Evolutionary conservation across 176 grass and related monocot species (phyloP), one percentile per base, ranked within the genome.

Genomic region (Oryza nivara): DNA sequence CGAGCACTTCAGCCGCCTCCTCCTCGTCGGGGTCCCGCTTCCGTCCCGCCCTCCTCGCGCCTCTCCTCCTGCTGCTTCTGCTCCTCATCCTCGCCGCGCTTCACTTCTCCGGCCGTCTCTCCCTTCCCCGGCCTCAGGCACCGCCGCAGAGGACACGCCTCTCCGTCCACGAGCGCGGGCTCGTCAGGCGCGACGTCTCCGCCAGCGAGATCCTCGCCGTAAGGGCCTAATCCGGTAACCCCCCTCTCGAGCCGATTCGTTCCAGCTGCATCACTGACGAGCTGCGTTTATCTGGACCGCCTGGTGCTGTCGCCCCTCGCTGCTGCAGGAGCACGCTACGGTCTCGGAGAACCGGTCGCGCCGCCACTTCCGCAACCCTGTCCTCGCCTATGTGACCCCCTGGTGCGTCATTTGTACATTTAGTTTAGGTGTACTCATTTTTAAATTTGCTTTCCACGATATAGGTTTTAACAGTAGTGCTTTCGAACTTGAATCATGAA

Each of bases 371-470:
- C 60, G 36, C 44, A 98, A 95, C 72, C 91, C 91, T 3, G 81
- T 98, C 74, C 78, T 98, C 20, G 91, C 96, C 61, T 95, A 98
- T 65, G 89, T 98, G 25, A 98, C 93, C 77, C 91, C 93, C 67
- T 98, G 96, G 93, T 95, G 54, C 68, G 76, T 64, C 66, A 25
- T 67, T 70, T 56, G 56, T 72, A 16, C 76, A 23, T 38, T 38
- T 38, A 38, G 36, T 61, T 58, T 68, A 0, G 0, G 61, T 43
- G 9, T 47, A 45, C 25, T 46, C 0, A 54, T 40, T 74, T 32
- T 8, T 64, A 10, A 15, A 60, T 60, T 60, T n/a, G 17, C 19
- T 36, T 60, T 60, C 56, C 19, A 19, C 6, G 19, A 36, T 36
- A n/a, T 36, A n/a, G 56, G n/a, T 60, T 58, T 7, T 40, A 40